These are phyloP conservation scores for Athelia psychrophila DNA, from an alignment of 1,284 basidiomycete genomes.

Conservation along the genomic window DNA sequence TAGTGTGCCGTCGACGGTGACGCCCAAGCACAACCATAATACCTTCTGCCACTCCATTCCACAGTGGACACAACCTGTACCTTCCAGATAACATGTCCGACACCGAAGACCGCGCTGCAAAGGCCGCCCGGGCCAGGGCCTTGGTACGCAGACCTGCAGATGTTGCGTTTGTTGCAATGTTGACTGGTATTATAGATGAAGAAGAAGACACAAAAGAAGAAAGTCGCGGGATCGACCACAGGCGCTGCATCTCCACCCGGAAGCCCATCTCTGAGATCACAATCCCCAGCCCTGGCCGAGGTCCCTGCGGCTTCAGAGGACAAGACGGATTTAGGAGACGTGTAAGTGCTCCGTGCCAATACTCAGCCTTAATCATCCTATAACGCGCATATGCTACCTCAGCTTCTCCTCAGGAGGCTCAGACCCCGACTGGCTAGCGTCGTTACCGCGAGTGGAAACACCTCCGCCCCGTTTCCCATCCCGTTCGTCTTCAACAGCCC, in stretches of 20 bases:
- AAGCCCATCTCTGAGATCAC: constrained; percentile 47
- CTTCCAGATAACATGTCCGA: constrained; percentile 43
- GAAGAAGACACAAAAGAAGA: constrained; percentile 74
- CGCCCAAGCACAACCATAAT: too few species aligned
- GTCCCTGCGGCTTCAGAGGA: constrained; percentile 28
- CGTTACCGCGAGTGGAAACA: constrained; percentile 48
- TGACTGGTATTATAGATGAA: constrained; percentile 40
- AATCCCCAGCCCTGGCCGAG: constrained; percentile 45
- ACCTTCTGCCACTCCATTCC: constrained; percentile 6
- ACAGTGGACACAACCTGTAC: too few species aligned
- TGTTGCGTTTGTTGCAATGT: constrained; percentile 6
- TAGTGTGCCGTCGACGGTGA: too few species aligned
- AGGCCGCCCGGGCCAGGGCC: constrained; percentile 77
- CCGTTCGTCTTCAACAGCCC: constrained; percentile 16
- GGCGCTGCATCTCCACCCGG: constrained; percentile 29
- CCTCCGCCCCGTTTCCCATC: constrained; percentile 5
- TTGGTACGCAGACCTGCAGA: constrained; percentile 43
- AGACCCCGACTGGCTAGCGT: constrained; percentile 57
- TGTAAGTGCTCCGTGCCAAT: constrained; percentile 37
- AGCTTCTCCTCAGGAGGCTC: constrained; percentile 38
- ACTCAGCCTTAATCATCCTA: too few species aligned
- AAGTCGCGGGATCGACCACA: constrained; percentile 37
- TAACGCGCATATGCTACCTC: constrained; percentile 3
- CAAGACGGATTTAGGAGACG: constrained; percentile 44
- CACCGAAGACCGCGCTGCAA: constrained; percentile 75